Base-by-base conservation (phyloP, 2,329 filamentous ascomycete species). In the Pseudogymnoascus sp. region DNA sequence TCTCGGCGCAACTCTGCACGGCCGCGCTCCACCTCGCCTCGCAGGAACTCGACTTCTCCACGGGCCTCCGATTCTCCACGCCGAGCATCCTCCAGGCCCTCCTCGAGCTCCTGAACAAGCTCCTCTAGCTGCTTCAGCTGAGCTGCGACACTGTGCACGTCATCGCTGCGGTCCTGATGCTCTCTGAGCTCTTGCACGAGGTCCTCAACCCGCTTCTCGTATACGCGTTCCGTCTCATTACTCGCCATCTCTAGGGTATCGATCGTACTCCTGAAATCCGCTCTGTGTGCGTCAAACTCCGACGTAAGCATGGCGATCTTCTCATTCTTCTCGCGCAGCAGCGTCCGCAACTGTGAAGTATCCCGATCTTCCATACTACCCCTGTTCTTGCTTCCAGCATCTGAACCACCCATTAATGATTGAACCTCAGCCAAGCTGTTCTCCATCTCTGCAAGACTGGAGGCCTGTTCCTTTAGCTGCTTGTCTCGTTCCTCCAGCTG, bases 101-200 rank as follows among this genome's bases (percentile, higher is more conserved):
- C 94, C 74, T 99, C 94, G 0, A 99, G 83, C 74, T 99, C 94
- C 69, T 96, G 93, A 2, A 99, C 94, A 35, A 97, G 83, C 73
- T 97, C 93, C 73, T 97, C 94, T 1, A 99, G 81, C 75, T 96
- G 92, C 77, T 96, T 97, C 62, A 99, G 81, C 75, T 99, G 94
- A 66, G 83, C 83, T 6, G 94, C 92, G 19, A 99, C 92, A 26
- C 87, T 89, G 69, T 97, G 91, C 6, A 99, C 92, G 72, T 99
- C 94, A 64, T 95, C 87, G 41, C 88, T 89, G 49, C 90, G 83
- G 45, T 92, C 89, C 67, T 93, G 89, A 2, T 94, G 78, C 63
- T 96, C 92, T 61, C 88, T 84, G 29, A 96, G 81, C 70, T 97
- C 92, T 64, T 87, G 83, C 76, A 94, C 83, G 41, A 99, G 77